Evolutionary conservation across 78 protist genomes (phyloP).

Genomic region (Cavenderia fasciculata): DNA sequence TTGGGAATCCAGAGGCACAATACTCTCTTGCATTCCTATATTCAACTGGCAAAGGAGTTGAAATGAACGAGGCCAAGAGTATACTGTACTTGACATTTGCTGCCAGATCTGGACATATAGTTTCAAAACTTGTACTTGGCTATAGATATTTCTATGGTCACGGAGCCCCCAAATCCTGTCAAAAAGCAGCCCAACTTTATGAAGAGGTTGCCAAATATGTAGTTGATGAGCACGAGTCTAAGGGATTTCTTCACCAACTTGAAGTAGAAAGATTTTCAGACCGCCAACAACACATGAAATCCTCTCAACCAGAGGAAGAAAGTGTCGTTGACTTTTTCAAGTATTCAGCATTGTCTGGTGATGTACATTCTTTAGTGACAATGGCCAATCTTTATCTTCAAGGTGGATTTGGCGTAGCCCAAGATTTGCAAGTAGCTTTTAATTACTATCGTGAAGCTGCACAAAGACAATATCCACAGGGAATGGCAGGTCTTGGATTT

Average conservation of each 20-base stretch:
- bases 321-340: slow-evolving; percentile 80
- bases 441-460: slow-evolving; percentile 62
- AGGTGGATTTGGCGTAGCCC: slow-evolving; percentile 68
- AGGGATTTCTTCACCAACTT: slow-evolving; percentile 56
- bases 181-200: slow-evolving; percentile 71
- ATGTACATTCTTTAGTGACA: slow-evolving; percentile 73
- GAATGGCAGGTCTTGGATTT: slow-evolving; percentile 73
- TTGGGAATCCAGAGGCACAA: slow-evolving; percentile 72
- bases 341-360: slow-evolving; percentile 83
- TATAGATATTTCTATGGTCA: slow-evolving; percentile 83
- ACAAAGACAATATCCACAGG: slow-evolving; percentile 37
- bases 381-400: slow-evolving; percentile 82
- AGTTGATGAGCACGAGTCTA: slow-evolving; percentile 7
- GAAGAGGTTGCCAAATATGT: slow-evolving; percentile 65
- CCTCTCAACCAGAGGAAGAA: slow-evolving; percentile 6
- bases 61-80: slow-evolving; percentile 34
- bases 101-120: slow-evolving; percentile 67
- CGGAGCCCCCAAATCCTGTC: slow-evolving; percentile 79
- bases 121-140: slow-evolving; percentile 74
- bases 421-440: slow-evolving; percentile 71
- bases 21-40: slow-evolving; percentile 66
- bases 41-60: slow-evolving; percentile 69
- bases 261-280: slow-evolving; percentile 20
- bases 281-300: not conserved
- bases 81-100: slow-evolving; percentile 80